Evolutionary conservation across 2,329 filamentous ascomycete species (phyloP), one percentile per base, ranked within the genome.

Genomic region (Colletotrichum tropicicola): DNA sequence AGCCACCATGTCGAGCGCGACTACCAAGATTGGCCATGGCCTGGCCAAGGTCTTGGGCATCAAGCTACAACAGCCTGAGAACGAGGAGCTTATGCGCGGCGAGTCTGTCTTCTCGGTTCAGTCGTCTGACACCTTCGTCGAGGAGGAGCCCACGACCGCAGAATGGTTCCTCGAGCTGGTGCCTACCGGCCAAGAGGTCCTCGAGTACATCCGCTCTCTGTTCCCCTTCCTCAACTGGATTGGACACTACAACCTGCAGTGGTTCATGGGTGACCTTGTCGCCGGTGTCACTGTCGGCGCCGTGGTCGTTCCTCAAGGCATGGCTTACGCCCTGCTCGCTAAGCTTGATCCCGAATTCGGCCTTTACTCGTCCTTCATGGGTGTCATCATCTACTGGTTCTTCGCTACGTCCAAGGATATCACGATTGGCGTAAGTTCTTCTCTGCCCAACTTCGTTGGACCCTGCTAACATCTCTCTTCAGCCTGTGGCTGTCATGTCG

Each of bases 371-470:
- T 98, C 95, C 0, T 98, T 99, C 75, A 96, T 98, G 86, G 96
- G 95, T 53, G 94, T 97, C 15, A 77, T 97, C 68, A 85, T 97
- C 66, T 99, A 99, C 79, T 98, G 95, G 95, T 92, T 98, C 74
- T 98, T 98, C 73, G 96, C 94, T 32, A 99, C 96, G 0, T 98
- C 95, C 13, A 99, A 98, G 76, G 95, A 99, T 77, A 98, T 99
- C 73, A 98, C 95, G 9, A 98, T 98, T 60, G 95, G 95, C 15
- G 91, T 92, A 83, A 80, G 90, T 86, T 2, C 4, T 51, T 63
- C 62, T 28, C 23, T n/a, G n/a, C 7, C 6, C 48, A 23, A 43
- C 8, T 27, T 2, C 9, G 5, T 2, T 25, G 25, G 13, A 4
- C 25, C 9, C 25, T 41, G 27, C 61, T 70, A 28, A 68, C 68